These are phyloP conservation scores for Manihot esculenta DNA, from an alignment of 441 rosid species.

Conservation along the genomic window DNA sequence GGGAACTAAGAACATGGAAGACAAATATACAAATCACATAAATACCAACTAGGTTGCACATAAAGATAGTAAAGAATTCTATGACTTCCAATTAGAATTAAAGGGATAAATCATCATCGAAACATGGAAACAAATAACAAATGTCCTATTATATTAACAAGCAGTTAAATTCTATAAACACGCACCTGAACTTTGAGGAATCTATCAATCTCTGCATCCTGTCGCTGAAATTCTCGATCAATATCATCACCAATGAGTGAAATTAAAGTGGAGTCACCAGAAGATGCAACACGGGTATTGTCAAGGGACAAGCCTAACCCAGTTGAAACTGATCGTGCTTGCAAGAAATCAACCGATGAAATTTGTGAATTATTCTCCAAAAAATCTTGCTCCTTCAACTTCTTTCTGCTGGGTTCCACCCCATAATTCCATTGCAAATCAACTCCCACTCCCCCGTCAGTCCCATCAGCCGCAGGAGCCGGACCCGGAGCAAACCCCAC, in stretches of 20 bases:
- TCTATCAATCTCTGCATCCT: slow-evolving; percentile 69
- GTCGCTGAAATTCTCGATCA: slow-evolving; percentile 63
- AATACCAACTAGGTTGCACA: no score
- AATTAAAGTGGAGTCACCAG: slow-evolving; percentile 63
- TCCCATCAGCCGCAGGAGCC: slow-evolving; percentile 47
- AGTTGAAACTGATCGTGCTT: slow-evolving; percentile 68
- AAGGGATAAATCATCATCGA: neutral
- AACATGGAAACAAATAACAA: neutral
- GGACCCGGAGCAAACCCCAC: slow-evolving; percentile 64
- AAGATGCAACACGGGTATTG: slow-evolving; percentile 54
- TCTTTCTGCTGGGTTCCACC: slow-evolving; percentile 56
- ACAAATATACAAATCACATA: no score
- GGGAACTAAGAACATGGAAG: no score
- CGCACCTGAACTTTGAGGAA: slow-evolving; percentile 77
- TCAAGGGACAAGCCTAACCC: slow-evolving; percentile 87
- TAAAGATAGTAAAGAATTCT: no score
- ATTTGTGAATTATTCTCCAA: slow-evolving; percentile 73
- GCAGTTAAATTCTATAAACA: slow-evolving; percentile 6
- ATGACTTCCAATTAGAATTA: no score
- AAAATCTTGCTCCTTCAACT: slow-evolving; percentile 70
- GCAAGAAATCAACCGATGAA: slow-evolving; percentile 74
- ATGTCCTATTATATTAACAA: neutral
- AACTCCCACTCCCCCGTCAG: slow-evolving; percentile 50
- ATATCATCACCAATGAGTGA: slow-evolving; percentile 64
- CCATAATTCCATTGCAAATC: slow-evolving; percentile 65